Evolutionary conservation across 1,139 yeast species (phyloP), one percentile per base, ranked within the genome.

Genomic region (Geotrichum macrosporum): DNA sequence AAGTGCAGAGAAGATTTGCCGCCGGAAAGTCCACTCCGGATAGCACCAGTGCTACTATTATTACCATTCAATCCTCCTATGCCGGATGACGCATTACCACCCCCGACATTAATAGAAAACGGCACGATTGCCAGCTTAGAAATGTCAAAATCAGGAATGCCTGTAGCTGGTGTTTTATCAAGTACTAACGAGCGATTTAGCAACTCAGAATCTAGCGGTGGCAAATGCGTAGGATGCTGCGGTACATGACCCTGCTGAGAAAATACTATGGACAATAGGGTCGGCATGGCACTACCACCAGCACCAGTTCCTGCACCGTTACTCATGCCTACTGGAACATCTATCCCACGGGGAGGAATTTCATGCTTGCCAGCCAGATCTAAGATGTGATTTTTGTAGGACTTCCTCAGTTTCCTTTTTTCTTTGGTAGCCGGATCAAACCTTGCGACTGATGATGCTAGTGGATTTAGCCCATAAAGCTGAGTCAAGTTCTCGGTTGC

Each of bases 331-430:
- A 61, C 53, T 3, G 63, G 67, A 30, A 22, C 58, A 49, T 44
- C 59, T 55, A 60, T 61, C 58, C 58, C 65, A 26, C 46, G 70
- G 62, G 41, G 81, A 75, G 64, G 80, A 69, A 50, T 84, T 70
- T 48, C 80, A 65, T 45, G 83, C 75, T 60, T 78, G 1, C 96
- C 96, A 0, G 96, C 85, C 31, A 92, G 70, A 57, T 89, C 96
- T 30, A 76, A 74, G 15, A 92, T 84, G 61, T 89, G 97, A 56
- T 88, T 88, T 65, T 89, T 92, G 68, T 89, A 92, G 0, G 96
- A 86, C 66, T 92, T 92, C 58, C 98, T 75, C 47, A 92, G 74
- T 67, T 92, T 92, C 34, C 87, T 88, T 43, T 95, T 96, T 58
- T 85, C 88, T 1, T 92, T 76, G 0, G 96, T 95, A 57, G 83